Percentiles rank a stretch among this genome's conserved stretches.
Evolutionary conservation across 345 rosid species (phyloP).

Genomic region (Hypericum androsaemum): DNA sequence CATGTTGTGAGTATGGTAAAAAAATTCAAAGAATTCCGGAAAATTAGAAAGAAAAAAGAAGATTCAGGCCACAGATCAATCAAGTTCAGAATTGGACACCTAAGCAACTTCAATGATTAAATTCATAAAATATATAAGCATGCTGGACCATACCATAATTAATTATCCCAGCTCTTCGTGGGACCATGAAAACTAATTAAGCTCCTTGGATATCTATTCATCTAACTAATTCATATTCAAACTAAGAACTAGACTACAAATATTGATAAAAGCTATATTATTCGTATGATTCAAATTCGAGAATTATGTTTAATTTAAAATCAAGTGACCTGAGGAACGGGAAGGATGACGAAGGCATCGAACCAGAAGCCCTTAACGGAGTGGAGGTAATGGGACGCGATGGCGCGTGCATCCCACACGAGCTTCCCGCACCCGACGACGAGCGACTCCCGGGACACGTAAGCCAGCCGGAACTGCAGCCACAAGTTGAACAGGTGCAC

Average conservation of each 20-base stretch:
- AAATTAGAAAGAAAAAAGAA: too few relatives aligned
- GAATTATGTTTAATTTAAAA: neutral
- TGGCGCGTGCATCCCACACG: conserved; percentile 79
- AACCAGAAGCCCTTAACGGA: conserved; percentile 82
- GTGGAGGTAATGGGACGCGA: conserved; percentile 53
- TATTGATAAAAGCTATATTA: neutral
- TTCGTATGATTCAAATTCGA: neutral
- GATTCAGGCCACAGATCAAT: too few relatives aligned
- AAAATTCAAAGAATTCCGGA: too few relatives aligned
- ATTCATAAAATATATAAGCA: too few relatives aligned
- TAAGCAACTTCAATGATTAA: too few relatives aligned
- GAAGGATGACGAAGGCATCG: conserved; percentile 76
- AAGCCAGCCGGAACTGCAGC: conserved; percentile 74
- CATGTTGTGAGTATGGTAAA: too few relatives aligned
- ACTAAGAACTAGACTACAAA: conserved; percentile 33
- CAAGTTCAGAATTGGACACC: too few relatives aligned
- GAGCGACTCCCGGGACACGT: conserved; percentile 69
- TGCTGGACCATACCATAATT: too few relatives aligned
- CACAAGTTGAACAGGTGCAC: conserved; percentile 62
- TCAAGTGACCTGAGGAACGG: conserved; percentile 74
- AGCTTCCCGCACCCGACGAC: conserved; percentile 91
- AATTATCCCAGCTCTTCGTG: too few relatives aligned
- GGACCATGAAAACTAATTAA: too few relatives aligned
- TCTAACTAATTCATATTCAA: too few relatives aligned
- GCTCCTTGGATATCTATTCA: too few relatives aligned